Base-by-base conservation (phyloP, 148 eudicot species). In the Amaranthus hypochondriacus region DNA sequence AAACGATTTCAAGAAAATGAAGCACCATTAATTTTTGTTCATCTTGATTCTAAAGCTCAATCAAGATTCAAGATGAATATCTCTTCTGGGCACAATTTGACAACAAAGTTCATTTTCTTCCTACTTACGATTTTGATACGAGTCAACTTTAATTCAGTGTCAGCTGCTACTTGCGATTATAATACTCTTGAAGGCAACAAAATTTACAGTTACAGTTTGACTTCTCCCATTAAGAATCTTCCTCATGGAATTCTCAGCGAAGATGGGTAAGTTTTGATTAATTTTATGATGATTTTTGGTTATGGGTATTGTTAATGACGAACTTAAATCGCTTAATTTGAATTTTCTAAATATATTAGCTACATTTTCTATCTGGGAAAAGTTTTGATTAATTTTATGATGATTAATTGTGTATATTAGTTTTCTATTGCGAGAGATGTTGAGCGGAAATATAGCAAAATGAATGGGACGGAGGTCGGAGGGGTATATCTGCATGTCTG, bases 241-340 rank as follows among this genome's bases (percentile, higher is more conserved):
- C 95, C 95, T 56, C 97, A 93, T 55, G 98, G 98, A 13, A 84
- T 87, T 59, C 90, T 84, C 73, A 93, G 98, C 75, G 98, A 93
- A 87, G 98, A 93, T 78, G 98, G 98, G 98, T 93, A 87, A 66
- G 68, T 77, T 62, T 70, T 78, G 66, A 55, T 10, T 49, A 48
- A 43, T 42, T 58, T 4, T 46, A 21, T 66, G 12, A 21, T 7
- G 46, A 12, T 58, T 43, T 56, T n/a, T 15, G 12, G 18, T 67
- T 75, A 18, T 8, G 72, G 52, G 15, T 52, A 68, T 21, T 68
- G 63, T 74, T 50, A 3, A 52, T 69, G 10, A 42, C 66, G 68
- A n/a, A n/a, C 11, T 66, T 11, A 4, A 54, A 66, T 8, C 3
- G 52, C 6, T 78, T 58, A 39, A 18, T 55, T 58, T 21, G 2